Conservation (phyloP, 345 rosid species). For the Trapa bicornis region DNA sequence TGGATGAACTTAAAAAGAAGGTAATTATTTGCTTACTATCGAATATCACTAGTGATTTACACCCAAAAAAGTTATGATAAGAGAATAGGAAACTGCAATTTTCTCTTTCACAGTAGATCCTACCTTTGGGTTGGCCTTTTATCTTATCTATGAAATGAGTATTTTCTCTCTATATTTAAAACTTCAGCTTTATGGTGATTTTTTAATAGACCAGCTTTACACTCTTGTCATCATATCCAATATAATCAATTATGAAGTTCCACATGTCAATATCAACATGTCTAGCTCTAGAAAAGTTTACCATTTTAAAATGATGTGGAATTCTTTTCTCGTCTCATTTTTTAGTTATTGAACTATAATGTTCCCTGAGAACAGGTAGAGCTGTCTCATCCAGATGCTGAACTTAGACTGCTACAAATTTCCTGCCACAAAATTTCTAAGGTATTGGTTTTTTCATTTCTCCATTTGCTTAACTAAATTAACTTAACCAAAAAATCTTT, state of each 20-base stretch:
- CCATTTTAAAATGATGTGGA: neutral
- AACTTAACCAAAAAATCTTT: too few relatives aligned
- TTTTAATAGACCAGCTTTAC: neutral
- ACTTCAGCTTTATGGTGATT: neutral
- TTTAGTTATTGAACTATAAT: neutral
- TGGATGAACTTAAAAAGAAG: conserved; percentile 80
- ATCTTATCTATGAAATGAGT: neutral
- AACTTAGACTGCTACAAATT: conserved; percentile 86
- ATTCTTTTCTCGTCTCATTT: neutral
- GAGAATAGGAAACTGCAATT: neutral
- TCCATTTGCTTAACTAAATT: neutral
- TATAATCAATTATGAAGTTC: neutral
- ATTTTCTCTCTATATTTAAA: neutral
- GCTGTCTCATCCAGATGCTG: conserved; percentile 79
- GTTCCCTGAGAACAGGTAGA: conserved; percentile 50
- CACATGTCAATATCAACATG: neutral
- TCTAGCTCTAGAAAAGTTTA: neutral
- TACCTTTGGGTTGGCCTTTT: neutral
- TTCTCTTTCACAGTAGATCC: neutral
- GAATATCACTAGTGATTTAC: neutral
- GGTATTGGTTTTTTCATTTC: conserved; percentile 26
- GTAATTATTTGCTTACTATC: conserved; percentile 19
- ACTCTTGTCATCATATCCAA: neutral
- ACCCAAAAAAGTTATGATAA: neutral
- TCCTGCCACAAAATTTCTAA: conserved; percentile 92